These are phyloP conservation scores for Biscogniauxia marginata DNA, from an alignment of 2,329 filamentous ascomycete species.

Conservation along the genomic window DNA sequence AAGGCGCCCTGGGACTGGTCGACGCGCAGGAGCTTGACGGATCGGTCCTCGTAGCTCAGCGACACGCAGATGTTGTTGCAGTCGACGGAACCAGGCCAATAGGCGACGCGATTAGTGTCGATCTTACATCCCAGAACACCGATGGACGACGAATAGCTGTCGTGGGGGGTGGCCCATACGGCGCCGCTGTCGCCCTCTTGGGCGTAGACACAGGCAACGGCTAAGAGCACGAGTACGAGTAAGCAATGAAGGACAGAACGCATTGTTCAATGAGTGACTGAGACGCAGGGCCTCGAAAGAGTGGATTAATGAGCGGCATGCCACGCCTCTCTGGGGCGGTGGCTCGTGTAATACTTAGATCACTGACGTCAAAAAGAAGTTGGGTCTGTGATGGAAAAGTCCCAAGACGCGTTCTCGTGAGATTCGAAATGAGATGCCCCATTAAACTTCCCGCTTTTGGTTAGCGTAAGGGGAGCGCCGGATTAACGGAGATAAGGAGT, in stretches of 20 bases:
- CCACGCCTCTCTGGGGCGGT: slow-evolving; percentile 14
- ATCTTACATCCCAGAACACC: slow-evolving; percentile 61
- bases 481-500: too few relatives aligned
- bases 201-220: slow-evolving; percentile 9
- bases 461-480: too few relatives aligned
- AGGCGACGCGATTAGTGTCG: slow-evolving; percentile 59
- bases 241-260: slow-evolving; percentile 1
- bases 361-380: neutral
- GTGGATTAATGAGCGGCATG: slow-evolving; percentile 4
- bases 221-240: slow-evolving; percentile 4
- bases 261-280: slow-evolving; percentile 14
- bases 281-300: slow-evolving; percentile 2
- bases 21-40: slow-evolving; percentile 56
- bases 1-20: slow-evolving; percentile 55
- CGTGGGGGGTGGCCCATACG: slow-evolving; percentile 52
- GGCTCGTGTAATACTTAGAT: slow-evolving; percentile 3
- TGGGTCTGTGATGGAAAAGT: neutral
- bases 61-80: slow-evolving; percentile 59
- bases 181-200: slow-evolving; percentile 22
- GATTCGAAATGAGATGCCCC: too few relatives aligned
- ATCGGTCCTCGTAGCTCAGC: slow-evolving; percentile 47
- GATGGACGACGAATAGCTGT: slow-evolving; percentile 54
- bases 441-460: too few relatives aligned
- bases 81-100: slow-evolving; percentile 53
- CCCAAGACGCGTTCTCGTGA: too few relatives aligned